Conservation (phyloP, 306 rosid species). For the Prunus padus region DNA sequence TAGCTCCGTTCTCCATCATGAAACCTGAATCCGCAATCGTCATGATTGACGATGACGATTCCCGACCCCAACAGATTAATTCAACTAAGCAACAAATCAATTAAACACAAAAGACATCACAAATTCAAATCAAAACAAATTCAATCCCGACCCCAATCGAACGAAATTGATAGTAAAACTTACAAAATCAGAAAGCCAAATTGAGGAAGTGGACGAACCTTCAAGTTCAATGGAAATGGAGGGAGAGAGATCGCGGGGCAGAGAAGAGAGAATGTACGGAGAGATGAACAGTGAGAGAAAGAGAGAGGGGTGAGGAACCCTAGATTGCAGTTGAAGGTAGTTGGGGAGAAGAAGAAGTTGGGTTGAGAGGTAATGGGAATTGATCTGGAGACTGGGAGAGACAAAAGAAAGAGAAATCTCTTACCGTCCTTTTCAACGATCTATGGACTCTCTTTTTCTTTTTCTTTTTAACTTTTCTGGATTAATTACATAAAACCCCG, state of each 20-base stretch:
- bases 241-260: slow-evolving; percentile 35
- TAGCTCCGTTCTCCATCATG: slow-evolving; percentile 63
- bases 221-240: not conserved
- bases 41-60: slow-evolving; percentile 38
- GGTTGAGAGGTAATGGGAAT: not conserved
- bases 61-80: not conserved
- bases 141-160: not conserved
- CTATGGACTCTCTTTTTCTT: no score
- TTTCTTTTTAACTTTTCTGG: not conserved
- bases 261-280: slow-evolving; percentile 5
- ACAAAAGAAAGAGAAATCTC: slow-evolving; percentile 19
- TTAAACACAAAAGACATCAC: slow-evolving; percentile 32
- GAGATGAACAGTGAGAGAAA: not conserved
- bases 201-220: slow-evolving; percentile 40
- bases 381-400: slow-evolving; percentile 6
- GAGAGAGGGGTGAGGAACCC: slow-evolving; percentile 16
- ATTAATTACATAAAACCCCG: no score
- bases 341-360: not conserved
- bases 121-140: slow-evolving; percentile 2
- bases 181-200: slow-evolving; percentile 1
- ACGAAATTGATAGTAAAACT: not conserved
- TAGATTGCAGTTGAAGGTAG: slow-evolving; percentile 21
- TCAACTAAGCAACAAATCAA: not conserved
- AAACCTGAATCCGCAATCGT: slow-evolving; percentile 72
- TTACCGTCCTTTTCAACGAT: slow-evolving; percentile 20